Base-by-base conservation (phyloP, 768 basidiomycete genomes). In the Lentinus brumalis region DNA sequence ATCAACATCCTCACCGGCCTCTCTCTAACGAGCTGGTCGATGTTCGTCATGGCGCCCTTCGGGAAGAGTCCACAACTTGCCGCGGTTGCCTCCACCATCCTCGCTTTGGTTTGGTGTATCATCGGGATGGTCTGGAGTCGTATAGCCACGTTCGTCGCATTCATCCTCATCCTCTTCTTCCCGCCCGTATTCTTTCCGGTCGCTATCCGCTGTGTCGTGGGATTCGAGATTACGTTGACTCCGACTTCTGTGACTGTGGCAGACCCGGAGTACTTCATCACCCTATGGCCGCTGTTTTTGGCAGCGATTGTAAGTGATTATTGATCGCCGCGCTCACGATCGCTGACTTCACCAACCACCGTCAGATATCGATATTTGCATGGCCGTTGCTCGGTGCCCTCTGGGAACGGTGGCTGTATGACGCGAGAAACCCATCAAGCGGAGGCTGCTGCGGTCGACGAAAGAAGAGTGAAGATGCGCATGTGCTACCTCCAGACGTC, bases 131-230 rank as follows among this genome's bases (percentile, higher is more conserved):
- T 87, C 0, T 74, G 86, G 50, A 71, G 73, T 38, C 53, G 53
- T 46, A 73, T 44, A 16, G 64, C 71, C 1, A 80, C 78, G 3
- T 79, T 70, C 5, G 75, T 74, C 0, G 83, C 86, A n/a, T 80
- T 84, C 61, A 73, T 91, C 21, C 87, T 89, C 67, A 83, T 87
- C 1, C 70, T 92, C 51, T 66, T 91, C 26, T 91, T 91, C 67
- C 91, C 91, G 0, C 88, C 91, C 0, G 80, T 82, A 11, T 92
- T 86, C 71, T 92, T 88, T 62, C 78, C 89, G 29, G 90, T 91
- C 66, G 84, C 84, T 6, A 82, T 86, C 9, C 81, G 87, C 52
- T 83, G 83, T 1, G 82, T 92, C 1, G 80, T 82, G 55, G 88
- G 86, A 15, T 92, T 81, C 65, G 89, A 93, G 73, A 81, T 81